A percentile compares a stretch with the other conserved stretches of the same genome.
Conservation (phyloP, 768 basidiomycete species). For the Russula earlei region DNA sequence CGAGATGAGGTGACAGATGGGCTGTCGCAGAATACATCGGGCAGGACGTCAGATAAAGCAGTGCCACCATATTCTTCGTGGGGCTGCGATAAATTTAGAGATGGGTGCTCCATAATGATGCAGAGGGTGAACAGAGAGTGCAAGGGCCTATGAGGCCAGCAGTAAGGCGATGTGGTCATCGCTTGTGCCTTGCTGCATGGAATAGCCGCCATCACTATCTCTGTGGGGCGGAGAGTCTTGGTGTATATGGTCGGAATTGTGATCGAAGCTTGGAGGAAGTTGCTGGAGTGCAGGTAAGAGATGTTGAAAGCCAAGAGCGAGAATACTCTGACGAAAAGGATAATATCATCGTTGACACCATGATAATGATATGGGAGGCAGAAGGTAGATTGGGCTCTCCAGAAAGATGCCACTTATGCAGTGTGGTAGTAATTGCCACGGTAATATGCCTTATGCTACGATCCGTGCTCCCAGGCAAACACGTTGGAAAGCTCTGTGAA, state of each 20-base stretch:
- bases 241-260: background rate
- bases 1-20: background rate
- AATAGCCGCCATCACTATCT: background rate
- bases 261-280: background rate
- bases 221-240: background rate
- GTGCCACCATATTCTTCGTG: background rate
- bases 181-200: background rate
- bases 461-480: background rate
- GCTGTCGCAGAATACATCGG: background rate
- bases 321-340: conserved; percentile 4
- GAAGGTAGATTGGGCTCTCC: background rate
- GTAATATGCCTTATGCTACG: background rate
- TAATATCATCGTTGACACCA: no score
- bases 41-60: background rate
- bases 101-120: conserved; percentile 6
- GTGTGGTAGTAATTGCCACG: background rate
- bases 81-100: background rate
- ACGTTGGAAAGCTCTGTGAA: background rate
- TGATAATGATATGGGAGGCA: background rate
- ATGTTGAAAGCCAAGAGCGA: conserved; percentile 5
- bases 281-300: conserved; percentile 8
- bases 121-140: background rate
- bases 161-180: background rate
- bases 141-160: conserved; percentile 6
- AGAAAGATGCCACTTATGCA: conserved; percentile 6